Base-by-base conservation (phyloP, 257 asterid species). In the Buddleja alternifolia region DNA sequence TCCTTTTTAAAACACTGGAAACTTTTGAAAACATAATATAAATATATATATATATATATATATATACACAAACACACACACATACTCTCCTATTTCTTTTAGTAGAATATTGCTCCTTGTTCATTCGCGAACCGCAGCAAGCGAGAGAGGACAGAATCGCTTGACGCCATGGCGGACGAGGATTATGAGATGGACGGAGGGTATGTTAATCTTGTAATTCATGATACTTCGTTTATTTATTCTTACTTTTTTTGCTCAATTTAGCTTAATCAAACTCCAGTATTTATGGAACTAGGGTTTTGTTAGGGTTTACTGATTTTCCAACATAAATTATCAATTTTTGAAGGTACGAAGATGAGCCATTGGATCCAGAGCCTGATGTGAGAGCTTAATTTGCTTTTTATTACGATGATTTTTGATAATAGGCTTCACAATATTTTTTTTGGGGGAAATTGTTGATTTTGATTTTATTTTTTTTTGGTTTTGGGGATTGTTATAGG, bases 101-200 rank as follows among this genome's bases (percentile, higher is more conserved):
- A 1, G 2, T 5, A 29, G 34, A 29, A 29, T 29, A n/a, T n/a
- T n/a, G n/a, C 34, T 1, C 34, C 2, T 29, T 29, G 34, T 4
- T 45, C 52, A 45, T 4, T 4, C 2, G 9, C 47, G 3, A 15
- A n/a, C 5, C 19, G 20, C 19, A 48, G 55, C 3, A 8, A 45
- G 55, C 25, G 55, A 5, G 55, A 48, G 55, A 45, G 11, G 3
- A 23, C 0, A 52, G 10, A 2, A 52, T 23, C 16, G 16, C 8
- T 21, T 8, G 1, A 8, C 25, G 48, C 56, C 65, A 84, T 84
- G 90, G 90, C 87, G 10, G 87, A 84, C 81, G 90, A 84, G 10
- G 87, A 84, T 16, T 84, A 58, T 69, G 90, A 84, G n/a, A 82
- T 84, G 85, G 90, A 82, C 68, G 85, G 81, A 77, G 90, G 79